A percentile compares a stretch with the other conserved stretches of the same genome.
Evolutionary conservation across 2,329 filamentous ascomycete genomes (phyloP).

Genomic region (Xylariomycetidae sp.): DNA sequence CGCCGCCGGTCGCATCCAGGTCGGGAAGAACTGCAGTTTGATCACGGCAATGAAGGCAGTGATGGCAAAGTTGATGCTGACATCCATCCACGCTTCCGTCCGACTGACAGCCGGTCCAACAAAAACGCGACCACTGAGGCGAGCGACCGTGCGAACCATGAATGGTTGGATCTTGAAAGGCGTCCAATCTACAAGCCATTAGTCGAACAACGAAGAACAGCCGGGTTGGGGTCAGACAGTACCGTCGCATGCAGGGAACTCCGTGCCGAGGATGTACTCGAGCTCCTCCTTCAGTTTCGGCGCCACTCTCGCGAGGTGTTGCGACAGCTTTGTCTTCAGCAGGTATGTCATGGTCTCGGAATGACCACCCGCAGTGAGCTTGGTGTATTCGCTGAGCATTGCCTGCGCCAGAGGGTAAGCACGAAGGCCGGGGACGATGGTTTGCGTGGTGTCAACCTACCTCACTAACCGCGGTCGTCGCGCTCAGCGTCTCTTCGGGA

Average conservation of each 20-base stretch:
- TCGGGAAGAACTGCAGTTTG: conserved; percentile 46
- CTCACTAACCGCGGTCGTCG: conserved; percentile 42
- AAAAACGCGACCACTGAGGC: conserved; percentile 48
- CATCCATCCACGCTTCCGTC: conserved; percentile 47
- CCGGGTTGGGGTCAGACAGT: too few relatives aligned
- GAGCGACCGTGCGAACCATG: conserved; percentile 44
- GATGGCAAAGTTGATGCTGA: conserved; percentile 43
- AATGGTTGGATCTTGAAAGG: conserved; percentile 47
- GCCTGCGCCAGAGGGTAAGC: conserved; percentile 28
- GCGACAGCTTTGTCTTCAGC: conserved; percentile 40
- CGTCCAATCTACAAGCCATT: conserved; percentile 43
- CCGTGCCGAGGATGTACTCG: conserved; percentile 37
- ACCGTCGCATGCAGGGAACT: conserved; percentile 42
- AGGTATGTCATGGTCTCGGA: conserved; percentile 38
- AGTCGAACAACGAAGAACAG: conserved; percentile 5
- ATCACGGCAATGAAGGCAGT: conserved; percentile 42
- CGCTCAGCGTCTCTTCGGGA: conserved; percentile 42
- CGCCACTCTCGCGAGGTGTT: conserved; percentile 39
- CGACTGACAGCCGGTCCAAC: conserved; percentile 45
- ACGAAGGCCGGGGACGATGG: too few relatives aligned
- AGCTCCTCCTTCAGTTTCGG: conserved; percentile 42
- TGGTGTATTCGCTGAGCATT: conserved; percentile 45
- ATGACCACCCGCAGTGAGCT: conserved; percentile 41
- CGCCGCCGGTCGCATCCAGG: conserved; percentile 40
- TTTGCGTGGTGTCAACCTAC: conserved; percentile 20